phyloP scores from a whole-genome alignment of 192 early-diverging fungal species.

The Rhizophagus prolifer region DNA sequence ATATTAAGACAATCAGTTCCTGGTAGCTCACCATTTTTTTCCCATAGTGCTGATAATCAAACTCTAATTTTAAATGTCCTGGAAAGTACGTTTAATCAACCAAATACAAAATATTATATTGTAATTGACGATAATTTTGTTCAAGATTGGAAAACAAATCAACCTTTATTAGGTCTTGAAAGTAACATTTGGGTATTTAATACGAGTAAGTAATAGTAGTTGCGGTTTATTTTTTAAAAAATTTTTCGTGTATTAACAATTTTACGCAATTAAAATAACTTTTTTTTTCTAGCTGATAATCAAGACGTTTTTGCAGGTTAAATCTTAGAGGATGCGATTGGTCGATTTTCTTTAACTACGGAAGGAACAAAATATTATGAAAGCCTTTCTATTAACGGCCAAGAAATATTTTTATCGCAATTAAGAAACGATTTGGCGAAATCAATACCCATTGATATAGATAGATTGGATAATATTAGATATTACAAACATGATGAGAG shows the following conservation, averaged over 20 bases:
- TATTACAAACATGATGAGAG: background rate
- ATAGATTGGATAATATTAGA: background rate
- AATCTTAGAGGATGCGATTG: background rate
- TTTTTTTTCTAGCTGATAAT: background rate
- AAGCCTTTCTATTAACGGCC: background rate
- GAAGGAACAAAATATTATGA: background rate
- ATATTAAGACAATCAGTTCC: background rate
- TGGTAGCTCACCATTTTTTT: background rate
- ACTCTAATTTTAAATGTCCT: background rate
- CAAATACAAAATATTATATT: background rate
- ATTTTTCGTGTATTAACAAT: too few relatives aligned
- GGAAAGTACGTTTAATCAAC: conserved; percentile 17
- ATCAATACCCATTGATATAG: background rate
- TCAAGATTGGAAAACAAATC: background rate
- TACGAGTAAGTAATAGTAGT: background rate
- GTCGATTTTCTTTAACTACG: background rate
- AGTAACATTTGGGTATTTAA: background rate
- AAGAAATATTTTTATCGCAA: background rate
- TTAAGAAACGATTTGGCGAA: background rate
- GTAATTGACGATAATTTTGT: background rate
- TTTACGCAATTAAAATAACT: too few relatives aligned
- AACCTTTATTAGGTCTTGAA: background rate
- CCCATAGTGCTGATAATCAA: background rate
- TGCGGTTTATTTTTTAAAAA: too few relatives aligned
- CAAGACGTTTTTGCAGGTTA: background rate